Evolutionary conservation across 1,284 basidiomycete genomes (phyloP), one percentile per base, ranked within the genome.

Genomic region (Ceratobasidium sp.): DNA sequence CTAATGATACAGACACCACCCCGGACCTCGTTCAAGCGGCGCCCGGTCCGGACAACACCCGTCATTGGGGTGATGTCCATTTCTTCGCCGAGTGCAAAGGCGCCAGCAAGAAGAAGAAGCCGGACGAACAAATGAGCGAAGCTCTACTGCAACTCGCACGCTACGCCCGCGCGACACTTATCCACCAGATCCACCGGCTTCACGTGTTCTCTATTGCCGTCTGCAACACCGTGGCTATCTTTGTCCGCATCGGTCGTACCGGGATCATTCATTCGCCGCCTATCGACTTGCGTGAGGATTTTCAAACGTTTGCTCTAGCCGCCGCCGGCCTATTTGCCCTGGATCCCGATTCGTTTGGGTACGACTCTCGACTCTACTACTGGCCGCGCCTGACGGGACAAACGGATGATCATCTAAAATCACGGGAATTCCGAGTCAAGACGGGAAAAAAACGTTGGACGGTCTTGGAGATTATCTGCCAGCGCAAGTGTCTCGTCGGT

Each of bases 81-180:
- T 50, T 73, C 20, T 48, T 73, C n/a, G 44, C 41, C 23, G 70
- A 73, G 44, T 73, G 70, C 57, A 73, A 73, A 27, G 41, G 41
- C 57, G 33, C 60, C 16, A 55, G 54, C n/a, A 30, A 3, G 3
- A 23, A 27, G 4, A 55, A 54, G 8, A 55, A 14, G 8, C 46
- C 23, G 3, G 18, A 38, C 3, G 57, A 73, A 27, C 69, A 71
- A 30, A 20, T 71, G 3, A 48, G 69, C 18, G 55, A 71, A 0
- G 57, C 70, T 60, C 44, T 62, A 8, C 5, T 73, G 20, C 70
- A 73, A n/a, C 18, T 73, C 10, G 70, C 70, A 38, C 70, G 70
- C 23, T 73, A 73, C 33, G 70, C 70, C 8, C 70, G 70, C 23
- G 57, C 70, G 23, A 48, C 57, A 20, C 30, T 73, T 41, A 50